Base-by-base conservation (phyloP, 371 early-diverging fungal species). In the Rhizopus delemar region DNA sequence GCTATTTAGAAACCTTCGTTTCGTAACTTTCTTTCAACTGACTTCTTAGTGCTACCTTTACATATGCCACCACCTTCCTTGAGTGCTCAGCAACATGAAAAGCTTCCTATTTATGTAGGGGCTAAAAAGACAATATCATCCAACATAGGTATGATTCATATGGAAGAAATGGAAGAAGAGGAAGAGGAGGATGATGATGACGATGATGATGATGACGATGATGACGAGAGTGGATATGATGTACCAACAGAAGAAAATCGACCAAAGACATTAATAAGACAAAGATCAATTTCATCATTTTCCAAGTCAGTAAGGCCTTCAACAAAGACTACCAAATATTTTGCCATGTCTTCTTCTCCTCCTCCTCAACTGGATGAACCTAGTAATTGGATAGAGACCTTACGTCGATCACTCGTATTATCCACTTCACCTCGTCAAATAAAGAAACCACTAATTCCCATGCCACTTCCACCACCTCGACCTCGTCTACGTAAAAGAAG, bases 1-100 rank as follows among this genome's bases (percentile, higher is more conserved):
- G 22, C 22, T 22, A 22, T 22, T 22, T 54, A 67, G 67, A 57
- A 61, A 31, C 63, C 51, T 16, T 55, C 56, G 34, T 68, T 80
- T 57, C 59, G 59, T 31, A 75, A 75, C 59, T 79, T 79, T 50
- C 50, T 76, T 39, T 76, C 74, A 29, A 68, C 66, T 46, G 77
- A 76, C 49, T 76, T 80, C 41, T 66, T 80, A 60, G 77, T 80
- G 6, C 59, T 80, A 39, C 80, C 80, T 49, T 46, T 80, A 36
- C 80, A 80, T 71, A 74, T 73, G 70, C 80, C 80, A 41, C 80
- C 80, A 33, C 75, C 77, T 29, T 77, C 80, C 29, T 53, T 76
- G n/a, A 80, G 80, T 66, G 73, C 35, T 36, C 36, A 36, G 11
- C 36, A 36, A 46, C 12, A 56, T 36, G 62, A 62, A 46, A 35